These are phyloP conservation scores for Aegilops speltoides DNA, from an alignment of 176 grass and related monocot species.

Conservation along the genomic window DNA sequence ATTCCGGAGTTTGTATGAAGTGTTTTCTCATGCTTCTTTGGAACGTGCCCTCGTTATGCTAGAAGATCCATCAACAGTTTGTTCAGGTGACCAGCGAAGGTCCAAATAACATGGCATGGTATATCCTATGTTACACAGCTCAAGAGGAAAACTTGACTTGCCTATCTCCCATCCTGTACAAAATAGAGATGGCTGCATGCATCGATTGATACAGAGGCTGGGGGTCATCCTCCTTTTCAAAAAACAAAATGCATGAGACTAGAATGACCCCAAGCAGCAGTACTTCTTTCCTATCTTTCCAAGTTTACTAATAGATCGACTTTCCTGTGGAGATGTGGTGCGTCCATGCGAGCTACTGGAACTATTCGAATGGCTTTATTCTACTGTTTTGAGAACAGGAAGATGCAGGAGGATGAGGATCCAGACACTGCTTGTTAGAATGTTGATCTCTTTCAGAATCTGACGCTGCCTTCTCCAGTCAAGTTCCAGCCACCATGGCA, in stretches of 20 bases:
- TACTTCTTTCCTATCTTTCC: slow-evolving; percentile 52
- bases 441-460: not conserved
- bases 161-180: slow-evolving; percentile 21
- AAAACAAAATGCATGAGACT: not conserved
- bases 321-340: slow-evolving; percentile 1
- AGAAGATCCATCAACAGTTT: not conserved
- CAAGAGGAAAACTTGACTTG: not conserved
- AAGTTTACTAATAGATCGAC: slow-evolving; percentile 27
- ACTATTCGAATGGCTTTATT: slow-evolving; percentile 23
- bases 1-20: too few relatives aligned
- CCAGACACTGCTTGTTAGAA: not conserved
- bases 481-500: not conserved
- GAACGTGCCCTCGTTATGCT: too few relatives aligned
- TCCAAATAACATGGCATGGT: too few relatives aligned
- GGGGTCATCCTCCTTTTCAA: too few relatives aligned
- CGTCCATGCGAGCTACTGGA: slow-evolving; percentile 20
- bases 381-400: slow-evolving; percentile 20
- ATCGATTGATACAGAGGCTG: too few relatives aligned
- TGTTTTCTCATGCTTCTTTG: not conserved
- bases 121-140: not conserved
- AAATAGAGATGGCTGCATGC: not conserved
- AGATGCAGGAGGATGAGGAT: not conserved
- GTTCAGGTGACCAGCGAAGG: not conserved
- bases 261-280: slow-evolving; percentile 48
- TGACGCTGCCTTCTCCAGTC: not conserved